Evolutionary conservation across 441 rosid species (phyloP).

Genomic region (Hura crepitans): DNA sequence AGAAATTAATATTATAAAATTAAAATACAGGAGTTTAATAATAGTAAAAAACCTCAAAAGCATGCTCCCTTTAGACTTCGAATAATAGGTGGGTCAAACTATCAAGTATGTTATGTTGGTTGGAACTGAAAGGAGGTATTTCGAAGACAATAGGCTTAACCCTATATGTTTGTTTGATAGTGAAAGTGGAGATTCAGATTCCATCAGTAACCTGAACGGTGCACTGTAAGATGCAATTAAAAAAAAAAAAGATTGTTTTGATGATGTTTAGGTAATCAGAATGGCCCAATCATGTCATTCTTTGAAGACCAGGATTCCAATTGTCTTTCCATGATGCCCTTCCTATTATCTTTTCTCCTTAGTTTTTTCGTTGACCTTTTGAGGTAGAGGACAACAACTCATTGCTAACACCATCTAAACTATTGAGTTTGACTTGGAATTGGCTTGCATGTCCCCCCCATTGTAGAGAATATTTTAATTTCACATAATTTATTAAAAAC

Average conservation of each 20-base stretch:
- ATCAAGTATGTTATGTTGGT: too few species aligned
- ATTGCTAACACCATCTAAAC: neutral
- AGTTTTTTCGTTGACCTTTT: conserved; percentile 20
- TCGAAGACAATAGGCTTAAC: neutral
- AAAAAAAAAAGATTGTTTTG: neutral
- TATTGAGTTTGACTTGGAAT: conserved; percentile 14
- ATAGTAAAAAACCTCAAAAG: too few species aligned
- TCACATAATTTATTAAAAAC: too few species aligned
- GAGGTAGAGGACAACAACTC: conserved; percentile 15
- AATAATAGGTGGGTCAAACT: too few species aligned
- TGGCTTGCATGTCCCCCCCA: conserved; percentile 43
- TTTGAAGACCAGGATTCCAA: conserved; percentile 23
- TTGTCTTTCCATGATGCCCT: conserved; percentile 31
- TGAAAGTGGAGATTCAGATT: neutral
- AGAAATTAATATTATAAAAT: too few species aligned
- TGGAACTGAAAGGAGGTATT: too few species aligned
- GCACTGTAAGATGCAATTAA: neutral
- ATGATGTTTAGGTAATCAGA: neutral
- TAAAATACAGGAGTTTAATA: too few species aligned
- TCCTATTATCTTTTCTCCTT: conserved; percentile 8
- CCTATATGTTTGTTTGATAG: neutral
- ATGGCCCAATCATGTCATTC: neutral
- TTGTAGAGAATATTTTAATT: too few species aligned
- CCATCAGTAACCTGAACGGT: too few species aligned
- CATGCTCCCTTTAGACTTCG: too few species aligned